Percentiles rank a stretch among this genome's conserved stretches.
Evolutionary conservation across 331 rosid genomes (phyloP).

Genomic region (Quercus phellos): DNA sequence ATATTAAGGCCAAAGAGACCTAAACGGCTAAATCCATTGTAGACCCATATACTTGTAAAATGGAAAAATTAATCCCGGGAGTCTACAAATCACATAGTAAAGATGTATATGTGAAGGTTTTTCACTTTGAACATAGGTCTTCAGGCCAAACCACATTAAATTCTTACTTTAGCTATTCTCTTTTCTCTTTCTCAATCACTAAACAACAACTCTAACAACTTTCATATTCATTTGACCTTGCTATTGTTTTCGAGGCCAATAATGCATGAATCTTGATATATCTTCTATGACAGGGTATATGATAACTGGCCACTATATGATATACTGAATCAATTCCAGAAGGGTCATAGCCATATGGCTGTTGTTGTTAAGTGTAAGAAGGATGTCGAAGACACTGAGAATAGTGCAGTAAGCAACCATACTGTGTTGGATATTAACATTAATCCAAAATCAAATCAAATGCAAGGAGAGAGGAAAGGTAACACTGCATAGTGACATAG

Average conservation of each 20-base stretch:
- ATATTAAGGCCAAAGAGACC: too few relatives aligned
- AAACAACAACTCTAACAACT: neutral
- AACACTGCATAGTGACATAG: neutral
- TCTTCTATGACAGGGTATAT: conserved; percentile 46
- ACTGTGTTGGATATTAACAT: conserved; percentile 13
- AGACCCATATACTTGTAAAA: too few relatives aligned
- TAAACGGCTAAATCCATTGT: too few relatives aligned
- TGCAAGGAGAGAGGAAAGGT: conserved; percentile 29
- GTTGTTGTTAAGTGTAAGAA: conserved; percentile 42
- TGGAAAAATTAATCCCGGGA: too few relatives aligned
- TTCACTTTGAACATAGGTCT: too few relatives aligned
- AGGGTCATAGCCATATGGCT: conserved; percentile 74
- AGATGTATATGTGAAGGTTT: too few relatives aligned
- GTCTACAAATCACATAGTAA: too few relatives aligned
- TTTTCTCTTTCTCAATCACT: too few relatives aligned
- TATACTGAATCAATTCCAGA: conserved; percentile 48
- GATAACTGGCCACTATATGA: conserved; percentile 68
- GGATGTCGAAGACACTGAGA: neutral
- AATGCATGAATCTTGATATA: neutral
- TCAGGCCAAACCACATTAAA: too few relatives aligned
- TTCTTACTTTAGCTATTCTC: too few relatives aligned
- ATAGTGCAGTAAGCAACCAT: conserved; percentile 13
- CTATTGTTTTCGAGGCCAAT: neutral
- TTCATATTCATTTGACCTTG: neutral
- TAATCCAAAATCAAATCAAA: conserved; percentile 12